Evolutionary conservation across 495 filamentous ascomycete genomes (phyloP).

Genomic region (Talaromyces nanjingensis): DNA sequence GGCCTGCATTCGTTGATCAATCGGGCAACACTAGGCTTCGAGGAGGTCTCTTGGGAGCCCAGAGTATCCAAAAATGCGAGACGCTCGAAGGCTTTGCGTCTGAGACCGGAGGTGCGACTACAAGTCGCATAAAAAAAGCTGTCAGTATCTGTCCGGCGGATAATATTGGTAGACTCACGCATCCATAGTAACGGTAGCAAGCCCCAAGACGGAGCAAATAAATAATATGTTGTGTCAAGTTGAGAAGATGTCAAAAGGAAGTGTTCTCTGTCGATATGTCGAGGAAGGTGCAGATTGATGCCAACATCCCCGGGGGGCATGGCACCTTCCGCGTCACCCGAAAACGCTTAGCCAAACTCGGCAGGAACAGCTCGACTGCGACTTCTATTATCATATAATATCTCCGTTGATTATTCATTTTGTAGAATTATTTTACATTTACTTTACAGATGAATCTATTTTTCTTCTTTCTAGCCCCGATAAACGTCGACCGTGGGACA

Average conservation of each 20-base stretch:
- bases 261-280: neutral
- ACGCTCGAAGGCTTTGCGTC: slow-evolving; percentile 61
- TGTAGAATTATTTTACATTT: neutral
- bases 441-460: neutral
- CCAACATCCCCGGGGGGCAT: too few relatives aligned
- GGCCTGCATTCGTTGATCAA: slow-evolving; percentile 50
- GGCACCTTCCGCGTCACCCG: neutral
- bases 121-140: neutral
- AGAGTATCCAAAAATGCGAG: slow-evolving; percentile 47
- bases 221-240: neutral
- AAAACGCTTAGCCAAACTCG: neutral
- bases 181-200: slow-evolving; percentile 7
- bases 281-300: neutral
- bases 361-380: neutral
- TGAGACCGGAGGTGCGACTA: slow-evolving; percentile 40
- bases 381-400: neutral
- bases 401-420: neutral
- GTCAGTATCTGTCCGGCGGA: neutral
- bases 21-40: slow-evolving; percentile 38
- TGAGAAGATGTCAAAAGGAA: neutral
- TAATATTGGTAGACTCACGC: slow-evolving; percentile 5
- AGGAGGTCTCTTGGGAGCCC: neutral
- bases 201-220: neutral
- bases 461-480: neutral
- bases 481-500: neutral